These are phyloP conservation scores for Aspergillus ochraceus DNA, from an alignment of 2,329 filamentous ascomycete genomes.

Conservation along the genomic window DNA sequence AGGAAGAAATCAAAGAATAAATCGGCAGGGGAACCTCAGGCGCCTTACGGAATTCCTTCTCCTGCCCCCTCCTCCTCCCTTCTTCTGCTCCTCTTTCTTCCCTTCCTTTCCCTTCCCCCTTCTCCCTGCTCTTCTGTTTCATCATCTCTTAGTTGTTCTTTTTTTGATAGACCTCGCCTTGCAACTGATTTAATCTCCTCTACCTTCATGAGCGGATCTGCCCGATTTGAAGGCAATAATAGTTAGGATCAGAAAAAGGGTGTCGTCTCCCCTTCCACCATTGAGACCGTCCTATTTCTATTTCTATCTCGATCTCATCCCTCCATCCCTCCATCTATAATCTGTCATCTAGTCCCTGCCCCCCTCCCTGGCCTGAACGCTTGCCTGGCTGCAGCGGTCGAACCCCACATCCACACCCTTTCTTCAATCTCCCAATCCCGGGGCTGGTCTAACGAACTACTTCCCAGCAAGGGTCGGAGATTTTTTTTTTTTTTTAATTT, in stretches of 20 bases:
- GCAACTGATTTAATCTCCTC: too few relatives aligned
- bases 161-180: not conserved
- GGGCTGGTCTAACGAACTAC: not conserved
- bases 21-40: not conserved
- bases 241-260: not conserved
- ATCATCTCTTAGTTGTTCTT: not conserved
- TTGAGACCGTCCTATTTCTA: not conserved
- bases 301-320: not conserved
- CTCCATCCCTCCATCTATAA: not conserved
- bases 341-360: slow-evolving; percentile 1
- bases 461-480: slow-evolving; percentile 12
- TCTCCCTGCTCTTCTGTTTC: not conserved
- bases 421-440: slow-evolving; percentile 4
- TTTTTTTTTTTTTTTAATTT: not conserved
- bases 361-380: slow-evolving; percentile 14
- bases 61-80: not conserved
- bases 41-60: slow-evolving; percentile 5
- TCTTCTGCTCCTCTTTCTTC: not conserved
- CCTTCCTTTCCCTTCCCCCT: not conserved
- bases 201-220: not conserved
- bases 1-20: too few relatives aligned
- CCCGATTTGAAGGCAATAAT: not conserved
- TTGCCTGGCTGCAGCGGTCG: slow-evolving; percentile 34
- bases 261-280: not conserved
- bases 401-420: slow-evolving; percentile 21